Conservation (phyloP, 2,329 filamentous ascomycete genomes). For the Chaetomiaceae sp. region DNA sequence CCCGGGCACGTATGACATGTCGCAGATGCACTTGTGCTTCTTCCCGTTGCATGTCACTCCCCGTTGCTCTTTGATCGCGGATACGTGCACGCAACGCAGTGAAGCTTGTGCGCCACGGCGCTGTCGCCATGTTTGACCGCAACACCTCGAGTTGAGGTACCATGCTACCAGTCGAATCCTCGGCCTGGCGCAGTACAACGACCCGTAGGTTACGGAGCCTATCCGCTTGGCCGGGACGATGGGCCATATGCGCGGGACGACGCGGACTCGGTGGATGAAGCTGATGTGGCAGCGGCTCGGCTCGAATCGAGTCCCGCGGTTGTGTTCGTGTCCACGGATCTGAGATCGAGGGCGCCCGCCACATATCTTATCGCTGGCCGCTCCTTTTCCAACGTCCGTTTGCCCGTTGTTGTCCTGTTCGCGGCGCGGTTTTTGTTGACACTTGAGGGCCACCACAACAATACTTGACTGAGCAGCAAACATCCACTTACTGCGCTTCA, state of each 20-base stretch:
- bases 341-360: not conserved
- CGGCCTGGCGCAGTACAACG: constrained; percentile 7
- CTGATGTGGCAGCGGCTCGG: constrained; percentile 5
- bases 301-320: constrained; percentile 8
- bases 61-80: constrained; percentile 4
- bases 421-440: too few relatives aligned
- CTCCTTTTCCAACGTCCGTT: too few relatives aligned
- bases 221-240: constrained; percentile 11
- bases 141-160: not conserved
- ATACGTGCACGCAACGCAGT: constrained; percentile 7
- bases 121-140: constrained; percentile 9
- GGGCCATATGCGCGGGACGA: not conserved
- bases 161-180: not conserved
- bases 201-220: not conserved
- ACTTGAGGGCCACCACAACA: too few relatives aligned
- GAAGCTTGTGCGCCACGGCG: constrained; percentile 3
- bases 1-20: constrained; percentile 6
- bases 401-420: too few relatives aligned
- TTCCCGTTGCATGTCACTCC: not conserved
- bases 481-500: too few relatives aligned
- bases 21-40: constrained; percentile 2
- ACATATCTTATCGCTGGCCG: not conserved
- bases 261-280: not conserved
- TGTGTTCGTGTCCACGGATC: constrained; percentile 3
- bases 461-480: too few relatives aligned